Base-by-base conservation (phyloP, 164 flowering plant genomes). In the Sextonia rubra region DNA sequence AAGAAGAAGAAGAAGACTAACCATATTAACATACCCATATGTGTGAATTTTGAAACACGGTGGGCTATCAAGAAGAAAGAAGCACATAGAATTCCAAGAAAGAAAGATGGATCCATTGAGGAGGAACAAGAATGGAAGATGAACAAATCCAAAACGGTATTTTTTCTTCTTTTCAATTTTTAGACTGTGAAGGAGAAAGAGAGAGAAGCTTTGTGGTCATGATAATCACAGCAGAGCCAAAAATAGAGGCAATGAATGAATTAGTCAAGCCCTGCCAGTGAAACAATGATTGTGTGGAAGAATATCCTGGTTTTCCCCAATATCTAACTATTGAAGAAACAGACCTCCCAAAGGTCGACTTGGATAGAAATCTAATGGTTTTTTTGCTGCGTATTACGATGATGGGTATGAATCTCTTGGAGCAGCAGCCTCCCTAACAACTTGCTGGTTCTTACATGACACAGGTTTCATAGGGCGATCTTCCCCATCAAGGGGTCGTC, bases 271-370 rank as follows among this genome's bases (percentile, higher is more conserved):
- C 25, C 66, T 64, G 26, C 18, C 17, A 64, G n/a, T 29, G 7
- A 14, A 64, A 52, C 78, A 74, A 69, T 24, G 73, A 73, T 71
- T 71, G 71, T 71, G 22, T 30, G 47, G 18, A 49, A 69, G 81
- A 82, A 81, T 76, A 75, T 77, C 68, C 75, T 67, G 25, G 29
- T 64, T 64, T 26, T 26, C 14, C 14, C 67, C 37, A 25, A 29
- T 26, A 27, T 26, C 1, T 24, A 7, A 61, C 2, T 61, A 58
- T 18, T 20, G 23, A 61, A 61, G 27, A 23, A 61, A 61, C 64
- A 61, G 6, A 12, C 64, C 64, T 61, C 14, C 2, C 23, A n/a
- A 18, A 25, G 26, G 64, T 61, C 64, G 11, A 25, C 64, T 61
- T 61, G 24, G 66, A 69, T 37, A 63, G 52, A 48, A 69, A 68